A percentile compares a stretch with the other conserved stretches of the same genome.
Evolutionary conservation across 2,329 filamentous ascomycete genomes (phyloP).

Genomic region (Ceratocystis destructans): DNA sequence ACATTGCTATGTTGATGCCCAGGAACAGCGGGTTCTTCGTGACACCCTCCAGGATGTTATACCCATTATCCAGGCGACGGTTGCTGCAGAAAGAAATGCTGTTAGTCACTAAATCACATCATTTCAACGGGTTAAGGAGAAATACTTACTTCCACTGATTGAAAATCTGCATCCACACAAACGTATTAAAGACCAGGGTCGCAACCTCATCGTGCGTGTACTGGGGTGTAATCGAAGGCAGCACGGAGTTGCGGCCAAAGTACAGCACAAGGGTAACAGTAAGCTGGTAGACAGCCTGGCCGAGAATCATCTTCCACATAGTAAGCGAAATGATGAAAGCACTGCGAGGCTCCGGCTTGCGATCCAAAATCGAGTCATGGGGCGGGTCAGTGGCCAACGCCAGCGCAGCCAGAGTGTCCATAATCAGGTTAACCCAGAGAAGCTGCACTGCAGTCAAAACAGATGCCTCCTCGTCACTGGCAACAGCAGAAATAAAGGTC

Average conservation of each 20-base stretch:
- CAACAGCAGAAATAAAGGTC: constrained; percentile 77
- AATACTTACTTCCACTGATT: constrained; percentile 79
- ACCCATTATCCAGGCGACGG: constrained; percentile 80
- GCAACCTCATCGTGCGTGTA: constrained; percentile 39
- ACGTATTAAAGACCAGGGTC: constrained; percentile 91
- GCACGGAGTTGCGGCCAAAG: constrained; percentile 40
- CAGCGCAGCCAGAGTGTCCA: constrained; percentile 87
- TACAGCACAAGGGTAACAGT: constrained; percentile 67
- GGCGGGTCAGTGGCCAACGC: constrained; percentile 86
- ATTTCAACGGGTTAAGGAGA: neutral
- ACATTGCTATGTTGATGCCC: constrained; percentile 71
- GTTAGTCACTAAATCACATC: neutral
- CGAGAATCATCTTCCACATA: constrained; percentile 99
- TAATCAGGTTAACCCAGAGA: constrained; percentile 93
- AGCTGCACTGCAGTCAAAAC: constrained; percentile 83
- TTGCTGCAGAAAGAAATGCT: constrained; percentile 39
- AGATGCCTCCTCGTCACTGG: constrained; percentile 51
- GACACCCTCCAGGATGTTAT: constrained; percentile 91
- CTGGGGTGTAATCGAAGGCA: constrained; percentile 15
- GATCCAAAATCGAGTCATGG: constrained; percentile 62
- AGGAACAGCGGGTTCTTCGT: constrained; percentile 80
- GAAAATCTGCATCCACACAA: constrained; percentile 99
- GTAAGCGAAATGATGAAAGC: constrained; percentile 61
- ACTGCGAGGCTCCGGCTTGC: constrained; percentile 50
- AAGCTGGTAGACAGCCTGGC: constrained; percentile 81